These are phyloP conservation scores for Alternaria solani DNA, from an alignment of 2,329 filamentous ascomycete species.

Conservation along the genomic window DNA sequence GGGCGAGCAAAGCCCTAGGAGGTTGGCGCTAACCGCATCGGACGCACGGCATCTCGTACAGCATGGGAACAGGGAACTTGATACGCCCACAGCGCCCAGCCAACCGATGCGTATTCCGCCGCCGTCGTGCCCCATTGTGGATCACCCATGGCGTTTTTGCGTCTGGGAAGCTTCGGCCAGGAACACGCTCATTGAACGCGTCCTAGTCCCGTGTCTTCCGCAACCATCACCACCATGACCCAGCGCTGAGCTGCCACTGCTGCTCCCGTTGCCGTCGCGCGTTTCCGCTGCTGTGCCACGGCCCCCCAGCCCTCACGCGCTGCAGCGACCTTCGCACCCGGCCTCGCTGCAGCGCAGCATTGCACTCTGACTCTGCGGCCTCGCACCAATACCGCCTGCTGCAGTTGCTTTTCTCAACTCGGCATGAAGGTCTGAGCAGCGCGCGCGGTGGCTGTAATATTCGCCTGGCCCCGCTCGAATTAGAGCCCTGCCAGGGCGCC, in stretches of 20 bases:
- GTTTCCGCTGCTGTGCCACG: conserved; percentile 13
- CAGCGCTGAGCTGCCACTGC: conserved; percentile 15
- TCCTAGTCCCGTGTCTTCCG: conserved; percentile 35
- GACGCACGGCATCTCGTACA: conserved; percentile 33
- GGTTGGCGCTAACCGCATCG: conserved; percentile 32
- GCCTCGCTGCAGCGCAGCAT: conserved; percentile 21
- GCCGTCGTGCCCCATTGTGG: conserved; percentile 27
- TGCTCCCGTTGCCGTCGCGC: conserved; percentile 22
- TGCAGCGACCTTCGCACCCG: conserved; percentile 12
- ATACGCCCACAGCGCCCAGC: conserved; percentile 22
- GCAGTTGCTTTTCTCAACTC: conserved; percentile 22
- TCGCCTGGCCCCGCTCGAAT: conserved; percentile 44
- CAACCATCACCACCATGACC: conserved; percentile 16
- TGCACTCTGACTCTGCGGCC: conserved; percentile 8
- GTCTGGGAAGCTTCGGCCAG: conserved; percentile 41
- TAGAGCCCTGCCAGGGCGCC: conserved; percentile 30
- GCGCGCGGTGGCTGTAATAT: conserved; percentile 23
- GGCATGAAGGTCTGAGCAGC: conserved; percentile 22
- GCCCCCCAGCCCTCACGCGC: conserved; percentile 11
- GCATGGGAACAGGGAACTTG: conserved; percentile 43
- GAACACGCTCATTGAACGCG: conserved; percentile 45
- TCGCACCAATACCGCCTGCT: conserved; percentile 27
- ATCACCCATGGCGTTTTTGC: conserved; percentile 42
- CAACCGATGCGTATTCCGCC: conserved; percentile 23
- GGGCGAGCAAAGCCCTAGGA: conserved; percentile 43